Conservation (phyloP, 1,284 basidiomycete species). For the Bondarzewia mesenterica region DNA sequence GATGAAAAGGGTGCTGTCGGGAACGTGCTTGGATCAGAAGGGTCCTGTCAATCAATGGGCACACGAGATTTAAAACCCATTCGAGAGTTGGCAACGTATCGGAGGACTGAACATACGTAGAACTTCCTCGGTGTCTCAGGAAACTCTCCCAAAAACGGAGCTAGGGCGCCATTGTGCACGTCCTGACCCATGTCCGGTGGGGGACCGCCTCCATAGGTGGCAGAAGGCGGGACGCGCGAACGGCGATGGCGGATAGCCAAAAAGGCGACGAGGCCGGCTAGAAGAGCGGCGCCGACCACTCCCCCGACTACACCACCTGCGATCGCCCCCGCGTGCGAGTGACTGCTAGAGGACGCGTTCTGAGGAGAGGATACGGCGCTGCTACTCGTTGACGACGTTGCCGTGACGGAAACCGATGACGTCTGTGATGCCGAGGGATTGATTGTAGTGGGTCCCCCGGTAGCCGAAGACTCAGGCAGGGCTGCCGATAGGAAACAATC, state of each 20-base stretch:
- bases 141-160: neutral
- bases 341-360: neutral
- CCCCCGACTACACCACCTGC: constrained; percentile 32
- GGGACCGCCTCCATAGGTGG: neutral
- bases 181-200: neutral
- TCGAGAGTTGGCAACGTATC: neutral
- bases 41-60: constrained; percentile 5
- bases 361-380: neutral
- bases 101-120: constrained; percentile 6
- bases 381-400: neutral
- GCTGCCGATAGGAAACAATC: no score
- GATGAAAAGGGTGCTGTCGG: constrained; percentile 4
- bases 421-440: neutral
- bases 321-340: constrained; percentile 20
- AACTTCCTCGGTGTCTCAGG: constrained; percentile 7
- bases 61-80: neutral
- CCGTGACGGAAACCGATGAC: neutral
- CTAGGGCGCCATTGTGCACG: neutral
- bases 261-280: constrained; percentile 20
- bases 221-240: neutral
- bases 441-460: neutral
- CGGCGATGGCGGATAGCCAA: neutral
- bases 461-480: neutral
- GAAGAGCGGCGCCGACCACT: constrained; percentile 20
- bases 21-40: constrained; percentile 12